Conservation (phyloP, 192 early-diverging fungal genomes). For the Gaertneriomyces sp. region DNA sequence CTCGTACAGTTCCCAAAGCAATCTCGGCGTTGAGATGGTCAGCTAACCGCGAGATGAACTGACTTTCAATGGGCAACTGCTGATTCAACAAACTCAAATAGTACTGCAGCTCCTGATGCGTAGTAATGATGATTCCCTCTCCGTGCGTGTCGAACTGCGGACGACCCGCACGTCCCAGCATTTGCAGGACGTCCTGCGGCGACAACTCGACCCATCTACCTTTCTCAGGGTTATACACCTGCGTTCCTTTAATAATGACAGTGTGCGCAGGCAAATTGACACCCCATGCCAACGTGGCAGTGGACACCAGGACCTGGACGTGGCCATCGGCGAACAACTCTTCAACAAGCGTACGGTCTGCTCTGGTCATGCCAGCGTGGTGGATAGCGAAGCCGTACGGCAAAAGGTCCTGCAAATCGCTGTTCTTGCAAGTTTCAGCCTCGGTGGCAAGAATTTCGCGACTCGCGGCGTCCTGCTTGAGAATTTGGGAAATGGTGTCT, state of each 20-base stretch:
- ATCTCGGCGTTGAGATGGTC: constrained; percentile 97
- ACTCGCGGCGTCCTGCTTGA: constrained; percentile 75
- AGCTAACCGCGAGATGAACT: constrained; percentile 80
- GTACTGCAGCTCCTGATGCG: constrained; percentile 88
- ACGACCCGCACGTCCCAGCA: constrained; percentile 95
- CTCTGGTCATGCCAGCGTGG: constrained; percentile 92
- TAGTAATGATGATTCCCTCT: constrained; percentile 95
- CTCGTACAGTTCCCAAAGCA: constrained; percentile 85
- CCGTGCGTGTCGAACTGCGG: constrained; percentile 95
- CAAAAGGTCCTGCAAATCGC: constrained; percentile 80
- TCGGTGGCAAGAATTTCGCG: constrained; percentile 81
- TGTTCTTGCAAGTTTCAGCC: constrained; percentile 75
- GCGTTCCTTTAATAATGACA: constrained; percentile 98
- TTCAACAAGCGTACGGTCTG: constrained; percentile 90
- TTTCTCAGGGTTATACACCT: constrained; percentile 94
- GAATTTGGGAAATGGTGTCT: constrained; percentile 77
- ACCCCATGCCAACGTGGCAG: constrained; percentile 98
- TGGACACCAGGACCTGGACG: constrained; percentile 89
- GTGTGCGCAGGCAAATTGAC: constrained; percentile 98
- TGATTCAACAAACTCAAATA: constrained; percentile 92
- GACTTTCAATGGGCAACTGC: constrained; percentile 96
- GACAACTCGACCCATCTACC: constrained; percentile 92
- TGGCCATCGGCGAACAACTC: constrained; percentile 89
- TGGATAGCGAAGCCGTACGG: constrained; percentile 95
- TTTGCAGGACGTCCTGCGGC: constrained; percentile 97